Conservation (phyloP, 2,329 filamentous ascomycete species). For the Graphiopsis chlorocephala region DNA sequence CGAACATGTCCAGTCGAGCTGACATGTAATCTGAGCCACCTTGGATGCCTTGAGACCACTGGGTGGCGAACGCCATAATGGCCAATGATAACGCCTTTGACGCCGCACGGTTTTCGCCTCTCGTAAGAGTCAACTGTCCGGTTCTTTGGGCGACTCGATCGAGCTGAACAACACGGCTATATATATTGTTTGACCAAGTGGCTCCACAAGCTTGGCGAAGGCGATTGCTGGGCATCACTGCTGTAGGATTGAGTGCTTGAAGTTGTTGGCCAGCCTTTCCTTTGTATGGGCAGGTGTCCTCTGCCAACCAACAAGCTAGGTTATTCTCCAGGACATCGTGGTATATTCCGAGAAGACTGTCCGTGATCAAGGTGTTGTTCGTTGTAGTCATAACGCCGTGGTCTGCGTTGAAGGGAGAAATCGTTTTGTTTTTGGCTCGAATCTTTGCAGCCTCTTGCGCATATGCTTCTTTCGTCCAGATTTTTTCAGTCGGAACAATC, state of each 20-base stretch:
- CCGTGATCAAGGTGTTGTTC: slow-evolving; percentile 3
- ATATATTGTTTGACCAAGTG: slow-evolving; percentile 6
- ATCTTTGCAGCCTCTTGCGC: not conserved
- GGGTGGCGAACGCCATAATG: slow-evolving; percentile 7
- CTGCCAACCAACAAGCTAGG: slow-evolving; percentile 3
- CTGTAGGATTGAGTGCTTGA: not conserved
- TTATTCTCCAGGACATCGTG: slow-evolving; percentile 11
- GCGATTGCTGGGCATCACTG: not conserved
- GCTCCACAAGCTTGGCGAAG: not conserved
- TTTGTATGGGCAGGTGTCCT: slow-evolving; percentile 5
- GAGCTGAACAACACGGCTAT: not conserved
- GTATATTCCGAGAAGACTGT: slow-evolving; percentile 8
- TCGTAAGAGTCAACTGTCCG: not conserved
- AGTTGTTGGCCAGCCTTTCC: not conserved
- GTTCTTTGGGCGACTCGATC: not conserved
- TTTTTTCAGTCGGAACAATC: not conserved
- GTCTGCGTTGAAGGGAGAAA: not conserved
- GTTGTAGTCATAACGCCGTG: not conserved
- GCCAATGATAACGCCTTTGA: slow-evolving; percentile 7
- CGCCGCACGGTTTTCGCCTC: not conserved
- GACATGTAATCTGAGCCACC: not conserved
- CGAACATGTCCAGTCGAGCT: not conserved
- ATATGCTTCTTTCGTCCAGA: not conserved
- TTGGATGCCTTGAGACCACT: slow-evolving; percentile 5
- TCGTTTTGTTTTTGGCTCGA: not conserved